phyloP scores from a whole-genome alignment of 164 flowering plant species.

The Houttuynia cordata region DNA sequence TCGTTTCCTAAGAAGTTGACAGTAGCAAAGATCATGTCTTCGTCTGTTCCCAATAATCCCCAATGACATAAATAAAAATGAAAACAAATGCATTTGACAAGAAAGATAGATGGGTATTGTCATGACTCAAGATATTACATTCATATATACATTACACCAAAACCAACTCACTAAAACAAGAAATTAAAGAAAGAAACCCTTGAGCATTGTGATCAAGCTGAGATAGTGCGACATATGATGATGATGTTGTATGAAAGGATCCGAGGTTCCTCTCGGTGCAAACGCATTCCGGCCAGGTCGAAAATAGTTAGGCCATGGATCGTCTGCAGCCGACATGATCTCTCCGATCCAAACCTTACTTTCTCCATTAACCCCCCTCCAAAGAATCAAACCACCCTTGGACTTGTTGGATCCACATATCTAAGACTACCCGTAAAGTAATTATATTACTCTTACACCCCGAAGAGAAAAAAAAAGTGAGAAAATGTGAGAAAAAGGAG shows the following conservation, averaged over 20 bases:
- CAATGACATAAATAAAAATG: conserved; percentile 7
- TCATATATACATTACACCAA: conserved; percentile 19
- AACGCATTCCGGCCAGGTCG: conserved; percentile 18
- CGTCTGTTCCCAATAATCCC: conserved; percentile 16
- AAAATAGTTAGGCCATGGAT: conserved; percentile 30
- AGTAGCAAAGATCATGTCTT: conserved; percentile 7
- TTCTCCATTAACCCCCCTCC: background rate
- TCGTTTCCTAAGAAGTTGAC: conserved; percentile 13
- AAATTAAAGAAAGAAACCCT: conserved; percentile 8
- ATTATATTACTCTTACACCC: background rate
- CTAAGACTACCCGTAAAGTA: background rate
- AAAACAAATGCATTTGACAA: conserved; percentile 10
- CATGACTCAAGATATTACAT: conserved; percentile 7
- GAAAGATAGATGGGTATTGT: conserved; percentile 4
- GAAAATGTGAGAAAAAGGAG: conserved; percentile 6
- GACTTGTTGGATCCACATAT: background rate
- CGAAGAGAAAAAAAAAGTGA: conserved; percentile 1
- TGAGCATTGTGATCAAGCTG: conserved; percentile 7
- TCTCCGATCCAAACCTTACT: conserved; percentile 56
- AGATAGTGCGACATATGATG: conserved; percentile 8
- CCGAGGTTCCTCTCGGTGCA: conserved; percentile 82
- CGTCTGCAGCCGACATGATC: conserved; percentile 65
- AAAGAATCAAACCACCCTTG: background rate
- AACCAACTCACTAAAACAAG: conserved; percentile 16
- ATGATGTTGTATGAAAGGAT: conserved; percentile 49